These are phyloP conservation scores for Casuarina cunninghamiana DNA, from an alignment of 306 rosid genomes.

Conservation along the genomic window DNA sequence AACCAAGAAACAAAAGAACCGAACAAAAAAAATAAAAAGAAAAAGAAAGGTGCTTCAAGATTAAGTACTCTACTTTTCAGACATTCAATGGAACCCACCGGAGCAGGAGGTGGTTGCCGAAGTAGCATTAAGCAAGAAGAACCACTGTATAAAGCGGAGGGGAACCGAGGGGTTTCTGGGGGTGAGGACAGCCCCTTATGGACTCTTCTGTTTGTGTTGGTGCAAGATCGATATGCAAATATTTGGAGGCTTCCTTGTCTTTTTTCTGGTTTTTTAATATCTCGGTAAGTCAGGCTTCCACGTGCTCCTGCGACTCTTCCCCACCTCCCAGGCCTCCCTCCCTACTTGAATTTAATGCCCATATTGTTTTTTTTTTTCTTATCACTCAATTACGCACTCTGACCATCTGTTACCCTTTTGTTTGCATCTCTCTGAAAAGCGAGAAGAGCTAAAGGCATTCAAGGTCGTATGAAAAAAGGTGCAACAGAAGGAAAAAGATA, in stretches of 20 bases:
- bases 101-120: background rate
- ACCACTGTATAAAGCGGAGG: background rate
- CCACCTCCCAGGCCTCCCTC: background rate
- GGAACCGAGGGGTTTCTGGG: background rate
- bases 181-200: background rate
- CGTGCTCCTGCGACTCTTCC: conserved; percentile 71
- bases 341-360: conserved; percentile 15
- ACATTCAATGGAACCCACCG: background rate
- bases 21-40: too few relatives aligned
- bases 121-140: background rate
- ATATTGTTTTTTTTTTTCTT: conserved; percentile 5
- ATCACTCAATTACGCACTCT: conserved; percentile 37
- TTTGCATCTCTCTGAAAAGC: conserved; percentile 32
- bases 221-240: background rate
- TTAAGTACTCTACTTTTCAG: background rate
- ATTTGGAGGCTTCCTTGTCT: conserved; percentile 20
- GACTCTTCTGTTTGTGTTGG: background rate
- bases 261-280: conserved; percentile 27
- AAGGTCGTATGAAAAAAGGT: background rate
- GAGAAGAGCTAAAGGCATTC: background rate
- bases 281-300: conserved; percentile 50
- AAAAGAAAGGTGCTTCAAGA: conserved; percentile 15
- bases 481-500: conserved; percentile 1
- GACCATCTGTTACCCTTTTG: conserved; percentile 18
- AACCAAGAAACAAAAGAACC: too few relatives aligned